Evolutionary conservation across 345 rosid species (phyloP).

Genomic region (Hibiscus trionum): DNA sequence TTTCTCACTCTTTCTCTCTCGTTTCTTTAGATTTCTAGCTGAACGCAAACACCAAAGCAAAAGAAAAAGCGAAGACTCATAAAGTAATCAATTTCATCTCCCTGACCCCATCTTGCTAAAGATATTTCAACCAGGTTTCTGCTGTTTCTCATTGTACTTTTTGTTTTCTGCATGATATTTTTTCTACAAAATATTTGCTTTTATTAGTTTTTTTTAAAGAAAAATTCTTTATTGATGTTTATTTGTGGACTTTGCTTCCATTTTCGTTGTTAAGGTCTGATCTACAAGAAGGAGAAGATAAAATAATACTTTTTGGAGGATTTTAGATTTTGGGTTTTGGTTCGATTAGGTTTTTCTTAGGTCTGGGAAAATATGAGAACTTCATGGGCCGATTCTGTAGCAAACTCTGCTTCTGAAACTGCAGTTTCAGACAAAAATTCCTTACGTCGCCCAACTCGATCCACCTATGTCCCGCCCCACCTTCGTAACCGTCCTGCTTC

Average conservation of each 20-base stretch:
- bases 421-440: slow-evolving; percentile 28
- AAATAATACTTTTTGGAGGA: slow-evolving; percentile 1
- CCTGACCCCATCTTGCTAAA: neutral
- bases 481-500: slow-evolving; percentile 54
- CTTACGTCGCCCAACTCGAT: slow-evolving; percentile 15
- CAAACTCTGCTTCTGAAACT: slow-evolving; percentile 74
- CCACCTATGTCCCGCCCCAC: slow-evolving; percentile 83
- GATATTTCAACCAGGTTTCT: neutral
- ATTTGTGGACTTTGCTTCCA: slow-evolving; percentile 1
- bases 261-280: neutral
- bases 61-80: slow-evolving; percentile 3
- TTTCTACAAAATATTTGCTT: too few species aligned
- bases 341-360: slow-evolving; percentile 1
- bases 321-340: neutral
- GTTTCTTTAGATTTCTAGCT: neutral
- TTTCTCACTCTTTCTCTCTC: slow-evolving; percentile 2
- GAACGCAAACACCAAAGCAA: neutral
- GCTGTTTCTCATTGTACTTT: neutral
- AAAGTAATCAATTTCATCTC: neutral
- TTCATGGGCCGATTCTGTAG: slow-evolving; percentile 94
- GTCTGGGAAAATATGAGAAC: slow-evolving; percentile 45
- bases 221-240: neutral
- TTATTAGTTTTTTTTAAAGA: neutral
- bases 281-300: slow-evolving; percentile 1
- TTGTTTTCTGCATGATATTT: neutral